Percentiles rank a stretch among this genome's conserved stretches.
phyloP scores from a whole-genome alignment of 2,329 filamentous ascomycete species.

The Chaetothyriales sp. region DNA sequence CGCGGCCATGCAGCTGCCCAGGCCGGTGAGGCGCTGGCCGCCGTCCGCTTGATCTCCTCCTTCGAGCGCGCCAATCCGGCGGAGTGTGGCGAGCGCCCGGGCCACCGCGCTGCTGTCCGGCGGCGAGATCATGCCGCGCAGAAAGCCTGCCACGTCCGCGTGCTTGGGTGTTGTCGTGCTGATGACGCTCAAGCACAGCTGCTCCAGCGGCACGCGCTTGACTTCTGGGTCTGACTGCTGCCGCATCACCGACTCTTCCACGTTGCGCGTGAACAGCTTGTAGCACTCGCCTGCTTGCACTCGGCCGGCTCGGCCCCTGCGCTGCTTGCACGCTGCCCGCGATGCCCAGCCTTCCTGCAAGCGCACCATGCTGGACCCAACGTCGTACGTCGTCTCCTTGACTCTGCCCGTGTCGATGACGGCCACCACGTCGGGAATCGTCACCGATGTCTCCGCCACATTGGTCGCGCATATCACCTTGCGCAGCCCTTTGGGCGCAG shows the following conservation, averaged over 20 bases:
- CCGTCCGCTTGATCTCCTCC: slow-evolving; percentile 39
- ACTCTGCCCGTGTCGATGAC: slow-evolving; percentile 93
- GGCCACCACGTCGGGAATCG: slow-evolving; percentile 90
- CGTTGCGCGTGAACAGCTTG: slow-evolving; percentile 80
- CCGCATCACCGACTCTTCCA: slow-evolving; percentile 63
- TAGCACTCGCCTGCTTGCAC: slow-evolving; percentile 86
- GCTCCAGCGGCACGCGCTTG: slow-evolving; percentile 78
- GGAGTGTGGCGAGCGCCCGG: slow-evolving; percentile 64
- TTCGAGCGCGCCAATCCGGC: slow-evolving; percentile 67
- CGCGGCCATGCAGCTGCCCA: slow-evolving; percentile 86
- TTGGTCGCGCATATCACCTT: slow-evolving; percentile 95
- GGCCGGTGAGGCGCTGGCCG: slow-evolving; percentile 63
- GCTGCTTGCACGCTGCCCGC: slow-evolving; percentile 82
- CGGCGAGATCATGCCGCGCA: slow-evolving; percentile 76
- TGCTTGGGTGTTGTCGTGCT: slow-evolving; percentile 67
- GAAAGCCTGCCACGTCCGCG: slow-evolving; percentile 62
- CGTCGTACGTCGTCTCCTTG: slow-evolving; percentile 91
- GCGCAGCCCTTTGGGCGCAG: slow-evolving; percentile 61
- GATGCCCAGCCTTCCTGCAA: slow-evolving; percentile 94
- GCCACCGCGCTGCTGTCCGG: slow-evolving; percentile 76
- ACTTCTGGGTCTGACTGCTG: slow-evolving; percentile 90
- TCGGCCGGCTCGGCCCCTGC: slow-evolving; percentile 82
- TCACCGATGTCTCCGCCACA: slow-evolving; percentile 95
- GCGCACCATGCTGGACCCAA: slow-evolving; percentile 82
- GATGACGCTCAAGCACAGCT: slow-evolving; percentile 84